Conservation (phyloP, 2,329 filamentous ascomycete genomes). For the Neurospora sp. region DNA sequence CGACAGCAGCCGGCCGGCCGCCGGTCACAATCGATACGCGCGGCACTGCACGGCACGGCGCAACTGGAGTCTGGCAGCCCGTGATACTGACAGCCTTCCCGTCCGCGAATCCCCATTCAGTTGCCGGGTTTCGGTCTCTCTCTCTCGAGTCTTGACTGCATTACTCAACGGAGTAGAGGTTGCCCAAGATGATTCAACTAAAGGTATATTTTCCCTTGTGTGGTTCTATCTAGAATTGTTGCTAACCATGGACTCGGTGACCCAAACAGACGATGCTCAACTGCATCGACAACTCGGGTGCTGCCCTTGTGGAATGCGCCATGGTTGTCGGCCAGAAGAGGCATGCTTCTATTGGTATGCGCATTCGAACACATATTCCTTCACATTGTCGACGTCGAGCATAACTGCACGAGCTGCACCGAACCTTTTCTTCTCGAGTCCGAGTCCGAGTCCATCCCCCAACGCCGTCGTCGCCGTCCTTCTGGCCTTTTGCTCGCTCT, state of each 20-base stretch:
- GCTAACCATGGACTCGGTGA: conserved; percentile 6
- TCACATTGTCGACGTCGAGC: not conserved
- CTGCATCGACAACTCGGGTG: conserved; percentile 99
- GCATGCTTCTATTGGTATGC: conserved; percentile 76
- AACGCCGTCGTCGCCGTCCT: conserved; percentile 1
- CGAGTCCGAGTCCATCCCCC: not conserved
- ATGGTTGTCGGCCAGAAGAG: conserved; percentile 86
- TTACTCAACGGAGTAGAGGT: not conserved
- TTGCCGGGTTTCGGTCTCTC: not conserved
- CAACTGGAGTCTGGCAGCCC: too few relatives aligned
- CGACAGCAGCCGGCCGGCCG: too few relatives aligned
- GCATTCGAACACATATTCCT: not conserved
- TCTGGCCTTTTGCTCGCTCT: too few relatives aligned
- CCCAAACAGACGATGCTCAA: conserved; percentile 75
- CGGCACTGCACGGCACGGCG: too few relatives aligned
- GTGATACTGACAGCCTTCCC: not conserved
- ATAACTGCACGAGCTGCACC: not conserved
- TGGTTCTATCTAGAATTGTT: not conserved
- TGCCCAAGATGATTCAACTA: conserved; percentile 75
- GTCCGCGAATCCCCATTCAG: not conserved
- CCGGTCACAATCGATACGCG: too few relatives aligned
- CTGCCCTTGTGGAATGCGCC: conserved; percentile 92
- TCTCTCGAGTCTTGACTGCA: too few relatives aligned
- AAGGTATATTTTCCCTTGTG: conserved; percentile 35
- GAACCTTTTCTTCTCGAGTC: not conserved